Evolutionary conservation across 495 filamentous ascomycete species (phyloP).

Genomic region (Penicillium goetzii): DNA sequence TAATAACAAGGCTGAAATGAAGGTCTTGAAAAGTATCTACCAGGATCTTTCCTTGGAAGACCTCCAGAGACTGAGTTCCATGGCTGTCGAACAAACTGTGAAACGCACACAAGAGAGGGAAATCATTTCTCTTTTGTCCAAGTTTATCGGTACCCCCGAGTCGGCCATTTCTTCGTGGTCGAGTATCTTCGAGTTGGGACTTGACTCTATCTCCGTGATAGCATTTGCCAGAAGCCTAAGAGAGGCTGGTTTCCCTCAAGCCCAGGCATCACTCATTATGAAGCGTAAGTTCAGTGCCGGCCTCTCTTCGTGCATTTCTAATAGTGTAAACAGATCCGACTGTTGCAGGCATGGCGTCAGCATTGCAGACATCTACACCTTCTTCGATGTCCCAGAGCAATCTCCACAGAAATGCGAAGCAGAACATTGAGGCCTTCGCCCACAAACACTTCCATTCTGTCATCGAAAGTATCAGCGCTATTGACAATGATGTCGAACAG

Average conservation of each 20-base stretch:
- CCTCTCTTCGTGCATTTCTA: background rate
- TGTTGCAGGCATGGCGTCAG: conserved; percentile 51
- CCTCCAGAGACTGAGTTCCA: conserved; percentile 57
- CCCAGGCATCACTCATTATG: conserved; percentile 66
- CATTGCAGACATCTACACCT: conserved; percentile 31
- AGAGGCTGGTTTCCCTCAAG: conserved; percentile 55
- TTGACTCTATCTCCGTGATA: conserved; percentile 82
- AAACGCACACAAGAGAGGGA: conserved; percentile 43
- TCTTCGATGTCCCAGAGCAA: conserved; percentile 26
- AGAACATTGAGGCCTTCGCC: conserved; percentile 59
- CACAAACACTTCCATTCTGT: conserved; percentile 56
- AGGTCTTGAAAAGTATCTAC: conserved; percentile 57
- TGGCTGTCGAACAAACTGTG: conserved; percentile 36
- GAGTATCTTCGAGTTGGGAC: conserved; percentile 78
- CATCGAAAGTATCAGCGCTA: conserved; percentile 49
- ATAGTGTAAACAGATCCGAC: conserved; percentile 49
- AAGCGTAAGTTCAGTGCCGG: conserved; percentile 45
- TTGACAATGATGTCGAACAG: conserved; percentile 58
- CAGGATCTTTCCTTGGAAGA: conserved; percentile 54
- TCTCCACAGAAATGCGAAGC: conserved; percentile 49
- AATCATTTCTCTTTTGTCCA: conserved; percentile 56
- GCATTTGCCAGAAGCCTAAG: conserved; percentile 60
- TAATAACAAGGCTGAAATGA: conserved; percentile 55
- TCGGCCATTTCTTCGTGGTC: conserved; percentile 54
- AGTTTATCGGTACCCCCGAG: conserved; percentile 47